Conservation (phyloP, 164 flowering plant genomes). For the Piper betle region DNA sequence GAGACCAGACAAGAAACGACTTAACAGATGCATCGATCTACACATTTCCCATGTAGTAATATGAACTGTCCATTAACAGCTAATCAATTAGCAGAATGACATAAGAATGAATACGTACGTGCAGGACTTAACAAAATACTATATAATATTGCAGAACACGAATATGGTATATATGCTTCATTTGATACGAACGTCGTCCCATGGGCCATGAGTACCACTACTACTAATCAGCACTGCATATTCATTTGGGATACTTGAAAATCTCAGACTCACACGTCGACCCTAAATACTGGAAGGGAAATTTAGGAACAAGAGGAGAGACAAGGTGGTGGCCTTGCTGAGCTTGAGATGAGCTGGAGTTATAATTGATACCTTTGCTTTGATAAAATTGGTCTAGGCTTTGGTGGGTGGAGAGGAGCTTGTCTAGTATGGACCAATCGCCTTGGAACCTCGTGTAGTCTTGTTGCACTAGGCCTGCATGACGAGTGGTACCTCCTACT, state of each 20-base stretch:
- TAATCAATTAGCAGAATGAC: no score
- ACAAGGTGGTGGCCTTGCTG: conserved; percentile 15
- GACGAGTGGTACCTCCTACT: conserved; percentile 15
- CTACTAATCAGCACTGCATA: no score
- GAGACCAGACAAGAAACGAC: no score
- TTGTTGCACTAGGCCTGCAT: conserved; percentile 14
- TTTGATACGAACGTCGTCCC: no score
- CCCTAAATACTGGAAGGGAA: conserved; percentile 41
- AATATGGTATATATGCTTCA: no score
- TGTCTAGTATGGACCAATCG: conserved; percentile 76
- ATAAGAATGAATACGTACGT: no score
- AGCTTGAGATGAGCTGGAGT: conserved; percentile 12
- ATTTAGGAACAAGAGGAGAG: conserved; percentile 20
- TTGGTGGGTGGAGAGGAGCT: conserved; percentile 53
- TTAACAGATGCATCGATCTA: no score
- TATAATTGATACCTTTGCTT: conserved; percentile 10
- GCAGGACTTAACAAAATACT: no score
- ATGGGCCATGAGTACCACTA: no score
- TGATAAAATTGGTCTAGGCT: conserved; percentile 20
- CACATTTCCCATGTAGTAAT: no score
- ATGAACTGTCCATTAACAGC: no score
- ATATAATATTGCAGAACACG: no score
- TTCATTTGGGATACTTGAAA: conserved; percentile 34
- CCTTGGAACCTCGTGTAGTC: conserved; percentile 23
- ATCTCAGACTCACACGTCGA: conserved; percentile 25